Evolutionary conservation across 2,329 filamentous ascomycete genomes (phyloP).

Genomic region (Pseudocercospora cruenta): DNA sequence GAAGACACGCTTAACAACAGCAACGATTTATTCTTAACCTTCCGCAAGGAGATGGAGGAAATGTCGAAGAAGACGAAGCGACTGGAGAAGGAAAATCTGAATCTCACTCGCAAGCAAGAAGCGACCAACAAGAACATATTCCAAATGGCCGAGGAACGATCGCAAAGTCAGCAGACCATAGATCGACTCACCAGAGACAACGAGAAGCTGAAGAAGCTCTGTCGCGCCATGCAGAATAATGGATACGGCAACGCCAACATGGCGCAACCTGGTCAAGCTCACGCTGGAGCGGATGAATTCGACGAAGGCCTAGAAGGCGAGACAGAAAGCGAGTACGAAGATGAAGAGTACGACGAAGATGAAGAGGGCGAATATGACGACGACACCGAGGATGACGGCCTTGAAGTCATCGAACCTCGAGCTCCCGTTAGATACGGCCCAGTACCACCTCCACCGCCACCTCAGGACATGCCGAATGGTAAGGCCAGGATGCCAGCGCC

Average conservation of each 20-base stretch:
- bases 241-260: slow-evolving; percentile 64
- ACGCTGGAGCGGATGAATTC: slow-evolving; percentile 30
- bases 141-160: slow-evolving; percentile 94
- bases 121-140: slow-evolving; percentile 92
- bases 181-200: slow-evolving; percentile 83
- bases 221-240: slow-evolving; percentile 94
- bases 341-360: slow-evolving; percentile 69
- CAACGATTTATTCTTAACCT: slow-evolving; percentile 95
- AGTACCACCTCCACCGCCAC: slow-evolving; percentile 54
- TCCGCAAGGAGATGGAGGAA: slow-evolving; percentile 98
- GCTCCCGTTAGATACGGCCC: slow-evolving; percentile 44
- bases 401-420: slow-evolving; percentile 39
- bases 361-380: slow-evolving; percentile 67
- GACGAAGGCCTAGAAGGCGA: slow-evolving; percentile 48
- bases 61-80: slow-evolving; percentile 99
- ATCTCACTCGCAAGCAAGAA: slow-evolving; percentile 88
- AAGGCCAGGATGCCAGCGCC: slow-evolving; percentile 23
- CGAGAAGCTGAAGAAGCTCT: slow-evolving; percentile 89
- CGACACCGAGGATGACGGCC: slow-evolving; percentile 59
- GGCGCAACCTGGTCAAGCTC: slow-evolving; percentile 24
- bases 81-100: slow-evolving; percentile 93
- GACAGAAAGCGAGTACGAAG: slow-evolving; percentile 68
- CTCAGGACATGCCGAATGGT: slow-evolving; percentile 32
- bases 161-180: slow-evolving; percentile 72
- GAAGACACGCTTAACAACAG: slow-evolving; percentile 98